Base-by-base conservation (phyloP, 179 eudicot genomes). In the Silene noctiflora region DNA sequence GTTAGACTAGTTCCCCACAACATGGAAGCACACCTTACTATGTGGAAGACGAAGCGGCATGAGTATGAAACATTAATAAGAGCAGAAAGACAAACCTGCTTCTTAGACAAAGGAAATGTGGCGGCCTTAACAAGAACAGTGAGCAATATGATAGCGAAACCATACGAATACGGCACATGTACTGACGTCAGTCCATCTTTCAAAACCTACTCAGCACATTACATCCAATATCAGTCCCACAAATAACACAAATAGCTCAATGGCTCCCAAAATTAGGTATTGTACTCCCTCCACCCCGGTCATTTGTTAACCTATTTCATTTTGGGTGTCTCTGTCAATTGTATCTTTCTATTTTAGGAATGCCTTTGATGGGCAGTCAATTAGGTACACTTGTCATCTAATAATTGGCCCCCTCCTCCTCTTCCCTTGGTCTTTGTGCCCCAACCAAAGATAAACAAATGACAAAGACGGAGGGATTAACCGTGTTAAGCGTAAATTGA, bases 101-200 rank as follows among this genome's bases (percentile, higher is more conserved):
- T 85, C 89, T 93, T 95, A 73, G 98, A 92, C 85, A 95, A 81
- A 13, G 99, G 99, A 80, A 86, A 82, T 19, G 99, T 93, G 44
- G 87, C 96, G 2, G 80, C 78, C 84, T 95, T 95, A 46, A 95
- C 99, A 24, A 93, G 60, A 55, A 95, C 75, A 33, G 99, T 95
- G 46, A 95, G 90, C 96, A 95, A 88, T 75, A 95, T 95, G 73
- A 95, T 93, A 3, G 99, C 98, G 80, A 95, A 91, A 74, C 99
- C 99, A 83, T 95, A 95, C 1, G 99, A 73, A 83, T 93, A 93
- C 4, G 99, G 99, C 53, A 89, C 85, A 66, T 95, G 98, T 77
- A 95, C 86, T 24, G 91, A 79, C 20, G 85, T 3, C 72, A 95
- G 84, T 51, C 91, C 96, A 88, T 89, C 96, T 83, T 95, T 90